These are phyloP conservation scores for Penicillium canariense DNA, from an alignment of 495 filamentous ascomycete species.

Conservation along the genomic window DNA sequence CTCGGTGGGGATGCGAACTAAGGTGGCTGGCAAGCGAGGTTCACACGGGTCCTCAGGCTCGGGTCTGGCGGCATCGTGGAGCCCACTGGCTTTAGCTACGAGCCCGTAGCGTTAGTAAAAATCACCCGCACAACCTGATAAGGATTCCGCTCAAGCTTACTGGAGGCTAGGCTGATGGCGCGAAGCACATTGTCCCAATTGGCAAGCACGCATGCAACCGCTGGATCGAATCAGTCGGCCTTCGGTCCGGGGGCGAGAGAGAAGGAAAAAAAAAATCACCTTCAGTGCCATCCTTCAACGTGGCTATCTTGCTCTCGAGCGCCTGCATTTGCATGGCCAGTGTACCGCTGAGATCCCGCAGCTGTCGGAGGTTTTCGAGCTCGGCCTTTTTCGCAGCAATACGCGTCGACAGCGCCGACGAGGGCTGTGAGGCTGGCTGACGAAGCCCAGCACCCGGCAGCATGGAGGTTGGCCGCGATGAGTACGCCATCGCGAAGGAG, in stretches of 20 bases:
- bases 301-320: constrained; percentile 82
- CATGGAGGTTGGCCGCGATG: constrained; percentile 49
- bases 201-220: constrained; percentile 84
- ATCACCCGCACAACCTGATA: constrained; percentile 7
- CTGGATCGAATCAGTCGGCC: constrained; percentile 1
- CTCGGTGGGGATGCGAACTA: constrained; percentile 42
- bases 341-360: constrained; percentile 83
- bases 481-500: constrained; percentile 50
- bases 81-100: constrained; percentile 25
- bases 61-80: constrained; percentile 13
- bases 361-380: constrained; percentile 80
- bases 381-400: constrained; percentile 94
- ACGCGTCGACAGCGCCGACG: constrained; percentile 76
- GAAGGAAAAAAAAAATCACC: constrained; percentile 45
- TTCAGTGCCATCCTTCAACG: constrained; percentile 90
- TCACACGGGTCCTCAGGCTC: constrained; percentile 16
- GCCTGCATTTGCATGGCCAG: constrained; percentile 89
- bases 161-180: constrained; percentile 92
- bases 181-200: constrained; percentile 97
- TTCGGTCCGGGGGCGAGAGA: constrained; percentile 7
- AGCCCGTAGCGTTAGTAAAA: background rate
- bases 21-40: constrained; percentile 33
- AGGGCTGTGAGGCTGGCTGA: constrained; percentile 60
- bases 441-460: constrained; percentile 35
- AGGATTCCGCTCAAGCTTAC: constrained; percentile 52